phyloP scores from a whole-genome alignment of 192 early-diverging fungal genomes.

The Podila epicladia region DNA sequence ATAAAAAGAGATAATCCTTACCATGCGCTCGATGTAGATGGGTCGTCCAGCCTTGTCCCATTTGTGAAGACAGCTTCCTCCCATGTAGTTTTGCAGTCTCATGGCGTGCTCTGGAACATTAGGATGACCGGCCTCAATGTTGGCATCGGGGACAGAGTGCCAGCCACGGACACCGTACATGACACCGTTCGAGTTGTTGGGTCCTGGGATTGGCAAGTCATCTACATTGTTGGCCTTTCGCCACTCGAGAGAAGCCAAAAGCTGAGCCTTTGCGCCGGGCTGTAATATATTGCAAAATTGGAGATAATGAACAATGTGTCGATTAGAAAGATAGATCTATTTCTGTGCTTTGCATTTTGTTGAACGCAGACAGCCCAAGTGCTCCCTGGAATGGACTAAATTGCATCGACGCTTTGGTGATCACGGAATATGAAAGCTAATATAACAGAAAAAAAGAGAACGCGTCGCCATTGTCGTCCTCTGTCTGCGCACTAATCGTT shows the following conservation, averaged over 20 bases:
- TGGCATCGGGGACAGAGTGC: conserved; percentile 68
- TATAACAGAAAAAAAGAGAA: too few relatives aligned
- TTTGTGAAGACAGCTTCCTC: conserved; percentile 84
- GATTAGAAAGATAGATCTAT: neutral
- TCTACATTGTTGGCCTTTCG: conserved; percentile 67
- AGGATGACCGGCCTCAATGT: conserved; percentile 63
- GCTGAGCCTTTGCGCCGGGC: conserved; percentile 68
- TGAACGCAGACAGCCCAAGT: too few relatives aligned
- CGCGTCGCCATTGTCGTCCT: too few relatives aligned
- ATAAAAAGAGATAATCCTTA: conserved; percentile 41
- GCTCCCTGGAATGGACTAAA: too few relatives aligned
- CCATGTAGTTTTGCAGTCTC: conserved; percentile 70
- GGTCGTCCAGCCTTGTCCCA: conserved; percentile 90
- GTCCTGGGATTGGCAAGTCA: conserved; percentile 63
- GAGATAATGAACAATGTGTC: neutral
- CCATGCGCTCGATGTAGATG: conserved; percentile 92
- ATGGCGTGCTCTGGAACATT: conserved; percentile 71
- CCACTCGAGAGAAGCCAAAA: conserved; percentile 70
- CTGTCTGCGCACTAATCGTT: too few relatives aligned
- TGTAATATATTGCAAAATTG: conserved; percentile 25
- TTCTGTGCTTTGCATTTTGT: neutral
- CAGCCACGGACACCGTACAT: conserved; percentile 77
- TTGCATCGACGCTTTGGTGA: too few relatives aligned
- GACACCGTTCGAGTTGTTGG: conserved; percentile 65
- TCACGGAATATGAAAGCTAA: too few relatives aligned